Base-by-base conservation (phyloP, 345 rosid genomes). In the Syzygium jambos region DNA sequence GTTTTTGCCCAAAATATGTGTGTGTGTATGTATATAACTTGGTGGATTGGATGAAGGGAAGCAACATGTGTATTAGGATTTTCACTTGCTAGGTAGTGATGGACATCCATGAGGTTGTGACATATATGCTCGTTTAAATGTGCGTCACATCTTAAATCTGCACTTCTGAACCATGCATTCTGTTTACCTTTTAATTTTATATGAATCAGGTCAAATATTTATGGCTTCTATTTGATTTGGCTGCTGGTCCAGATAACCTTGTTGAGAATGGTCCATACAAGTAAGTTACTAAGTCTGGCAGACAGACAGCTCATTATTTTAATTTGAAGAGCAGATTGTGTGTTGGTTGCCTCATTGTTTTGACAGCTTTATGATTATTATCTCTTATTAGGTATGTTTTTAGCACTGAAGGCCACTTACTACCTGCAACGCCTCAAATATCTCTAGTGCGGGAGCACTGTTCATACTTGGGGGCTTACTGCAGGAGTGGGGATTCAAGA, bases 161-260 rank as follows among this genome's bases (percentile, higher is more conserved):
- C 34, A 17, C 38, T 84, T 84, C 52, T 53, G 23, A 13, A 53
- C 54, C 55, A 7, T 14, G 41, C 19, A 84, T 82, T 43, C 23
- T 82, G 29, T 23, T 46, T 61, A 49, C 85, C n/a, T 30, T 53
- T 73, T 11, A 68, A 78, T 88, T 52, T 84, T 30, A 41, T 86
- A 51, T 78, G 90, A 89, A 46, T 84, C 89, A 97, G 99, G 98
- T 96, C 4, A 98, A 98, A 91, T 98, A 98, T 89, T 90, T 98
- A 85, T 98, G 99, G 99, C 98, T 98, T 87, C 98, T 98, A 84
- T 98, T 98, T 83, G 99, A 98, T 90, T 92, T 98, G 94, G 99
- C 97, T 89, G 93, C 90, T 57, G 96, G 95, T 63, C 93, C 98
- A 25, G 96, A 95, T 88, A 98, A 98, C 92, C 98, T 96, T 85